These are phyloP conservation scores for Gaultheria prostrata DNA, from an alignment of 148 eudicot species.

Conservation along the genomic window DNA sequence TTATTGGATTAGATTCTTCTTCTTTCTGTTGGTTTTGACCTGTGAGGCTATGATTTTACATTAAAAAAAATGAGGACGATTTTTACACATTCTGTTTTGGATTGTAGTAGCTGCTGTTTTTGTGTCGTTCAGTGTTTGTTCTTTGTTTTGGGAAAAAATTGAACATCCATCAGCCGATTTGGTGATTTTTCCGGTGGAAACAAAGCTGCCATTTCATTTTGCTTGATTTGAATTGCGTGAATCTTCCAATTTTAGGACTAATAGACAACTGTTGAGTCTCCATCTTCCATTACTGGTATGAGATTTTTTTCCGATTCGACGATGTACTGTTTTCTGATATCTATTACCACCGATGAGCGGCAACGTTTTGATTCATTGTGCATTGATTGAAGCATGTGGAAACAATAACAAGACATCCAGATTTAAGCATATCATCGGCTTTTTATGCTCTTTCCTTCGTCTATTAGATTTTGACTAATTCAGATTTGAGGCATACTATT, in stretches of 20 bases:
- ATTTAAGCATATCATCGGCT: not conserved
- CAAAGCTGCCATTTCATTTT: not conserved
- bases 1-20: not conserved
- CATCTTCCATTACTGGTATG: not conserved
- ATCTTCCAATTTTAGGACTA: not conserved
- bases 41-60: not conserved
- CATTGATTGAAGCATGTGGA: conserved; percentile 14
- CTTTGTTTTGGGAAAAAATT: not conserved
- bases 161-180: not conserved
- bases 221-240: not conserved
- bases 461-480: not conserved
- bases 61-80: not conserved
- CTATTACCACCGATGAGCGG: not conserved
- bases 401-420: not conserved
- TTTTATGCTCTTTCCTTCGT: not conserved
- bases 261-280: not conserved
- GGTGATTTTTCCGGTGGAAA: not conserved
- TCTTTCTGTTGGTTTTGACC: not conserved
- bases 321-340: not conserved
- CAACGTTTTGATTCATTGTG: not conserved
- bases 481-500: not conserved
- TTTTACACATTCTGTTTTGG: not conserved
- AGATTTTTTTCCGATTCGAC: not conserved
- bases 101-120: not conserved
- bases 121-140: not conserved